Evolutionary conservation across 2,329 filamentous ascomycete species (phyloP).

Genomic region (Lecanicillium sp.): DNA sequence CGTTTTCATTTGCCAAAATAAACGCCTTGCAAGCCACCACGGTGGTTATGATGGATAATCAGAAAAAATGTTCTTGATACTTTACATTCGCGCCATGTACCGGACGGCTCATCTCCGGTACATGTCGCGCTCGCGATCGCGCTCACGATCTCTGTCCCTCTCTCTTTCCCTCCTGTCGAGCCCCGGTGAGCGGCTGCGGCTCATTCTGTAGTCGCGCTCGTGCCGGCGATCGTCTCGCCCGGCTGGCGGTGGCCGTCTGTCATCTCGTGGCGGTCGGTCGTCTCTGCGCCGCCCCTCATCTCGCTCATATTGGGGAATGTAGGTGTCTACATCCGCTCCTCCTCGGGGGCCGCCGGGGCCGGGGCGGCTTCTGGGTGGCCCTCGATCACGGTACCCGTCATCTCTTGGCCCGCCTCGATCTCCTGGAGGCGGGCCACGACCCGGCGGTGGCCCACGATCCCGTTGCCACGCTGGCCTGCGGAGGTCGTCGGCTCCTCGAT

Average conservation of each 20-base stretch:
- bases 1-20: too few species aligned
- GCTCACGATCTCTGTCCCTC: slow-evolving; percentile 17
- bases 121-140: slow-evolving; percentile 17
- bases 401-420: slow-evolving; percentile 39
- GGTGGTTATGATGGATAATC: too few species aligned
- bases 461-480: slow-evolving; percentile 48
- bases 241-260: slow-evolving; percentile 5
- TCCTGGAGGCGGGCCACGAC: slow-evolving; percentile 5
- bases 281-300: slow-evolving; percentile 22
- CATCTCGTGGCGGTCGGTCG: slow-evolving; percentile 18
- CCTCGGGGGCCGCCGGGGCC: slow-evolving; percentile 19
- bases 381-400: slow-evolving; percentile 26
- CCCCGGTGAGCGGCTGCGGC: slow-evolving; percentile 12
- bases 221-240: slow-evolving; percentile 21
- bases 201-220: slow-evolving; percentile 25
- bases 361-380: slow-evolving; percentile 23
- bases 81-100: too few species aligned
- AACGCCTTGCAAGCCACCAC: too few species aligned
- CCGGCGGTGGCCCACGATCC: slow-evolving; percentile 41
- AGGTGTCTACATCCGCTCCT: slow-evolving; percentile 38
- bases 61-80: too few species aligned
- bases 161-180: slow-evolving; percentile 15
- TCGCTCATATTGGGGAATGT: slow-evolving; percentile 39
- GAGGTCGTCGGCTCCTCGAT: slow-evolving; percentile 33
- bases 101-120: slow-evolving; percentile 3